These are phyloP conservation scores for Dioszegia hungarica DNA, from an alignment of 768 basidiomycete genomes.

Conservation along the genomic window DNA sequence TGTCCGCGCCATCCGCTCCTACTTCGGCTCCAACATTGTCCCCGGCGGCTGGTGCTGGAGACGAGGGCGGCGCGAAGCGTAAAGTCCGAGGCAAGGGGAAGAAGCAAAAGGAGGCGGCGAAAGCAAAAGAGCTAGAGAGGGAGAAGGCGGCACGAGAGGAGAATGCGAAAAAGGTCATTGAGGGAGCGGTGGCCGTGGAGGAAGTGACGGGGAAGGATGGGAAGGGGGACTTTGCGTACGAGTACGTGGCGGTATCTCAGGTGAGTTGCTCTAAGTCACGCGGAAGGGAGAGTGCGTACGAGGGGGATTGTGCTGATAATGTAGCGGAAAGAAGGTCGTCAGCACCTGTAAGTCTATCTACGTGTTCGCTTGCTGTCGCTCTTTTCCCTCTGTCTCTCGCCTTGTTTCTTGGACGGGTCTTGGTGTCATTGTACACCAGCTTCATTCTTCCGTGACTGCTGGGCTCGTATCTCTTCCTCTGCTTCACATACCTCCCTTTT, in stretches of 20 bases:
- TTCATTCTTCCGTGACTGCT: too few relatives aligned
- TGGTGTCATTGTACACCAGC: too few relatives aligned
- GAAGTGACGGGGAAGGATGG: background rate
- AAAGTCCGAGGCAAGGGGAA: background rate
- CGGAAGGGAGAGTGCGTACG: too few relatives aligned
- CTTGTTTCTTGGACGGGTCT: too few relatives aligned
- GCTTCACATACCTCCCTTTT: too few relatives aligned
- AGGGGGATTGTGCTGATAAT: background rate
- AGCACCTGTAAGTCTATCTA: slow-evolving; percentile 37
- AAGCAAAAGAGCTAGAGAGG: slow-evolving; percentile 29
- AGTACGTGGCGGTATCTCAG: slow-evolving; percentile 38
- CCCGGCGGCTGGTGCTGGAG: too few relatives aligned
- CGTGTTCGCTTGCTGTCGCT: too few relatives aligned
- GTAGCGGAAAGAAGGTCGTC: slow-evolving; percentile 31
- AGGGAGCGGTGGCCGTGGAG: too few relatives aligned
- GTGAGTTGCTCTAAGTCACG: too few relatives aligned
- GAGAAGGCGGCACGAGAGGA: too few relatives aligned
- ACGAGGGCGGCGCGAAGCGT: background rate
- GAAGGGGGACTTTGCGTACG: slow-evolving; percentile 31
- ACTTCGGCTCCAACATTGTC: background rate
- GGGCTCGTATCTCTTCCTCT: too few relatives aligned
- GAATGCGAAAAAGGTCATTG: too few relatives aligned
- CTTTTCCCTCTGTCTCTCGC: background rate
- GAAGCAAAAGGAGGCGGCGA: slow-evolving; percentile 8
- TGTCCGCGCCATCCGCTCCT: background rate